phyloP scores from a whole-genome alignment of 164 flowering plant genomes.

The Vitis amurensis region DNA sequence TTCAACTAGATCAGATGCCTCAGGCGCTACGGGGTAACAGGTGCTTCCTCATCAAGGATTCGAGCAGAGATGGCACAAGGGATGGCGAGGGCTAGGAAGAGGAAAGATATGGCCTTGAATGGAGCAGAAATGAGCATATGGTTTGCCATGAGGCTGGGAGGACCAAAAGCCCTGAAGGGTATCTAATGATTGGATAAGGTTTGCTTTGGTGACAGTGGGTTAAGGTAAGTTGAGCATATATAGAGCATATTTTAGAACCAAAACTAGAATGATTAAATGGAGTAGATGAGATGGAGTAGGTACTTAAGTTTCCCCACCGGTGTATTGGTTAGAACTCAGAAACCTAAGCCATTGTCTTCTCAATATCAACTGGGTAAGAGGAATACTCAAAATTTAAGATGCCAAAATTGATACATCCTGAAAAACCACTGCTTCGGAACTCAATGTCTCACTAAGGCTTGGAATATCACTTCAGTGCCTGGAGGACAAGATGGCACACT shows the following conservation, averaged over 20 bases:
- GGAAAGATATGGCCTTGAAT: slow-evolving; percentile 22
- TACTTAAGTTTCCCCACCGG: slow-evolving; percentile 9
- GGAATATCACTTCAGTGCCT: too few relatives aligned
- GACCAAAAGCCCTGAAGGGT: background rate
- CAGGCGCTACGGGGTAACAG: slow-evolving; percentile 12
- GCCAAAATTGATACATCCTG: too few relatives aligned
- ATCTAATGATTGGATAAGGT: background rate
- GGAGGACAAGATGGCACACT: too few relatives aligned
- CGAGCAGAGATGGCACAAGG: slow-evolving; percentile 44
- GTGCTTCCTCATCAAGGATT: slow-evolving; percentile 40
- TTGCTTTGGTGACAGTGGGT: slow-evolving; percentile 16
- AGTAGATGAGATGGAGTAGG: slow-evolving; percentile 47
- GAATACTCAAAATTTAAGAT: background rate
- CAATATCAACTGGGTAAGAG: background rate
- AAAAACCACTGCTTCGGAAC: too few relatives aligned
- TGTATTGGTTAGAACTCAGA: slow-evolving; percentile 30
- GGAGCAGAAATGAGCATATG: slow-evolving; percentile 8
- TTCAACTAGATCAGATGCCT: background rate
- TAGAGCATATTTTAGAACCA: background rate
- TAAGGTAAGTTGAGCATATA: slow-evolving; percentile 12
- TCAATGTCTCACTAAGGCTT: too few relatives aligned
- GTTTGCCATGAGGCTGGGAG: slow-evolving; percentile 24
- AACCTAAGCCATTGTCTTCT: too few relatives aligned
- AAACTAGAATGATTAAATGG: slow-evolving; percentile 14
- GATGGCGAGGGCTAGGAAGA: slow-evolving; percentile 38